Conservation (phyloP, 768 basidiomycete genomes). For the Cyclocybe cylindracea region DNA sequence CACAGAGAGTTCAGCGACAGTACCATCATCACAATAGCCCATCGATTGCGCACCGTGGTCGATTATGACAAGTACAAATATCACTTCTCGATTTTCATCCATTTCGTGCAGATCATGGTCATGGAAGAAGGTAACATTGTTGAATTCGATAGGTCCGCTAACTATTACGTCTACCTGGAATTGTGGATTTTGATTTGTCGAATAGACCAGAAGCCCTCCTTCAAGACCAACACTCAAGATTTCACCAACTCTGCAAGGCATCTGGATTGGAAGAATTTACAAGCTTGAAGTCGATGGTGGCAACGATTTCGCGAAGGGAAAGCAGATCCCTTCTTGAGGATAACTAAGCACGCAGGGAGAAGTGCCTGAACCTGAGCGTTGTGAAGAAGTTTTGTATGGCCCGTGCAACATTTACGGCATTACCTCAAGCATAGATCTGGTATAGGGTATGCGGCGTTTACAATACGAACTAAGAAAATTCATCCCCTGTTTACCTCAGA, state of each 20-base stretch:
- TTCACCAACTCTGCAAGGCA: slow-evolving; percentile 20
- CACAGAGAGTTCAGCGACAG: slow-evolving; percentile 74
- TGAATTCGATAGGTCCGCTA: slow-evolving; percentile 61
- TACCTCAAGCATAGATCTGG: no score
- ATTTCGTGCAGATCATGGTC: slow-evolving; percentile 57
- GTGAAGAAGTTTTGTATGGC: no score
- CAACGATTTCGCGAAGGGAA: not conserved
- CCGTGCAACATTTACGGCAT: no score
- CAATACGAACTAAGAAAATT: no score
- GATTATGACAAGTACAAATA: slow-evolving; percentile 65
- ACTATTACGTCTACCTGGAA: not conserved
- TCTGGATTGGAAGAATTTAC: slow-evolving; percentile 20
- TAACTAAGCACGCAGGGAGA: not conserved
- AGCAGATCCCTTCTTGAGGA: not conserved
- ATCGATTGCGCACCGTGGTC: slow-evolving; percentile 76
- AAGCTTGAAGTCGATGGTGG: slow-evolving; percentile 2
- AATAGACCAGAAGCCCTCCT: slow-evolving; percentile 15
- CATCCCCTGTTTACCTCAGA: no score
- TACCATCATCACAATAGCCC: slow-evolving; percentile 84
- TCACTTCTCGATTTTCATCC: not conserved
- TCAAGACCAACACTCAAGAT: slow-evolving; percentile 16
- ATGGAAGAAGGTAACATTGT: slow-evolving; percentile 75
- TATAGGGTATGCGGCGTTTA: no score
- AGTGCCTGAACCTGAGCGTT: no score
- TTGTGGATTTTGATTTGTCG: not conserved